Conservation (phyloP, 73 alveolate species). For the Stentor coeruleus region DNA sequence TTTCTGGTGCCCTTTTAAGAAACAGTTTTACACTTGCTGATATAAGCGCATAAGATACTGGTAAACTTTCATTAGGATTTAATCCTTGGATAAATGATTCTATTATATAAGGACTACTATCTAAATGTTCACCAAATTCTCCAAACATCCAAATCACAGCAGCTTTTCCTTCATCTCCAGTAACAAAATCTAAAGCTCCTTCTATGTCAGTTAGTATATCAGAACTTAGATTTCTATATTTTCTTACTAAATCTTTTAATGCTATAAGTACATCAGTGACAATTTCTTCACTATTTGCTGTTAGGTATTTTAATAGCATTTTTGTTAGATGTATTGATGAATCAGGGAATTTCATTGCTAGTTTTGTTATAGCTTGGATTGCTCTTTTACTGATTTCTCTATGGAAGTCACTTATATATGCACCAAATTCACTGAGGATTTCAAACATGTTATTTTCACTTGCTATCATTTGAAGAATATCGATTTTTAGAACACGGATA, state of each 20-base stretch:
- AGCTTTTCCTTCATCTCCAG: constrained; percentile 46
- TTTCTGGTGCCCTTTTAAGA: constrained; percentile 75
- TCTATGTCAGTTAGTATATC: background rate
- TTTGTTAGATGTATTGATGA: constrained; percentile 37
- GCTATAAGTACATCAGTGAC: constrained; percentile 52
- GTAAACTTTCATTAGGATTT: constrained; percentile 42
- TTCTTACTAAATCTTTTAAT: constrained; percentile 53
- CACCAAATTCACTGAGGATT: constrained; percentile 76
- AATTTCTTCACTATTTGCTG: constrained; percentile 47
- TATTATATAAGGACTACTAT: constrained; percentile 58
- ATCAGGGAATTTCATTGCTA: constrained; percentile 45
- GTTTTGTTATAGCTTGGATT: constrained; percentile 52
- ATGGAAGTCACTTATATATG: constrained; percentile 83
- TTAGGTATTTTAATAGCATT: constrained; percentile 45
- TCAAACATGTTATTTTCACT: constrained; percentile 63
- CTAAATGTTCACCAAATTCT: constrained; percentile 57
- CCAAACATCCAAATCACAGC: constrained; percentile 74
- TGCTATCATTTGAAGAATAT: constrained; percentile 60
- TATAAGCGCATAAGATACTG: constrained; percentile 36
- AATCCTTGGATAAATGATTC: constrained; percentile 55
- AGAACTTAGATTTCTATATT: constrained; percentile 47
- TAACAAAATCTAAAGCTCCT: background rate
- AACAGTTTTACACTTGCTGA: constrained; percentile 49
- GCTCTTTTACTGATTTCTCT: constrained; percentile 73
- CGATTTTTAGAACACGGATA: constrained; percentile 86